Evolutionary conservation across 352 stramenopile genomes (phyloP).

Genomic region (Phytophthora pluvialis): DNA sequence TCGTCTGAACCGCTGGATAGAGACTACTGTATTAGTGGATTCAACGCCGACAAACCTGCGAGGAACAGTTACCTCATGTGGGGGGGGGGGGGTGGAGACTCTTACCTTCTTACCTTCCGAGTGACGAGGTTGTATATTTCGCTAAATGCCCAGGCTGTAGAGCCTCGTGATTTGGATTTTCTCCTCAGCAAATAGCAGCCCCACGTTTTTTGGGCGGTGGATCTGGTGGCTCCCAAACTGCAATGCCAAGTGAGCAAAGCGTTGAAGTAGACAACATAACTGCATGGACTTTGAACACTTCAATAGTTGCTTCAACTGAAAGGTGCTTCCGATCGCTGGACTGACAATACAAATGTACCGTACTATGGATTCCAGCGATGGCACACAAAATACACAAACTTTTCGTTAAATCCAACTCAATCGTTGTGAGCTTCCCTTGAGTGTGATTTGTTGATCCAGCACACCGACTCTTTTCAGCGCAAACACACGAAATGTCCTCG

Average conservation of each 20-base stretch:
- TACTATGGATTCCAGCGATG: neutral
- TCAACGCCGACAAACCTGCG: no score
- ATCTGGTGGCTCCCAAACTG: neutral
- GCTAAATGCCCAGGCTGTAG: neutral
- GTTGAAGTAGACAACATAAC: constrained; percentile 16
- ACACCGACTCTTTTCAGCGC: constrained; percentile 1
- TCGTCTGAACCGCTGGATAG: no score
- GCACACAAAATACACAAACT: constrained; percentile 1
- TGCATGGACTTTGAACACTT: constrained; percentile 29
- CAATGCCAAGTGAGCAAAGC: constrained; percentile 19
- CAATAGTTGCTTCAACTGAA: constrained; percentile 29
- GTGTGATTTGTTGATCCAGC: constrained; percentile 12
- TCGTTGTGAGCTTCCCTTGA: constrained; percentile 6
- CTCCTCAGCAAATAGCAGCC: neutral
- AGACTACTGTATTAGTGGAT: no score
- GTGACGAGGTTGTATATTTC: neutral
- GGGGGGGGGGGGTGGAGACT: no score
- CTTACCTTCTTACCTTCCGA: no score
- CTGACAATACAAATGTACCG: constrained; percentile 25
- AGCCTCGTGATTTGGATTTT: neutral
- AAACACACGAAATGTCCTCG: constrained; percentile 1
- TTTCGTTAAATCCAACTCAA: constrained; percentile 6
- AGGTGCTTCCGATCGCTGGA: constrained; percentile 27
- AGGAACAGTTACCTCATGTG: no score
- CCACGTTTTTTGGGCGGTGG: constrained; percentile 11